Base-by-base conservation (phyloP, 176 grass and related monocot species). In the Poa annua region DNA sequence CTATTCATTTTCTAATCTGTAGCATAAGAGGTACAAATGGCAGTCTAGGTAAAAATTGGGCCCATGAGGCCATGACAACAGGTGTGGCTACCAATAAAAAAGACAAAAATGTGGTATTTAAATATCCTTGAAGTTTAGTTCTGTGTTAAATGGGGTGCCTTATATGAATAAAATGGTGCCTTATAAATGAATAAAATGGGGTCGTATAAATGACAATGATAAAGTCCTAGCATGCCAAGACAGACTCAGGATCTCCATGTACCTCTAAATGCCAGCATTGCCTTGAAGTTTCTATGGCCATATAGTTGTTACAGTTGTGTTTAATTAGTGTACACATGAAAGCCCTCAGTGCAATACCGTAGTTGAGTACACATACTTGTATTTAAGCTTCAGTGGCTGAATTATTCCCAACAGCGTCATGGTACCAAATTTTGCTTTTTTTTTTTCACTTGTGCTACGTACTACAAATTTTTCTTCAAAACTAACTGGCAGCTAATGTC, bases 401-500 rank as follows among this genome's bases (percentile, higher is more conserved):
- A 65, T 5, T 34, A 6, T 64, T 8, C 29, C 62, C 14, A 34
- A 29, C 62, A 34, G 14, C 6, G 7, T 65, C 62, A 34, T 17
- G 26, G 62, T 65, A 17, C 29, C 25, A 65, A 17, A 65, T 64
- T 64, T 64, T 29, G 29, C 4, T 64, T 6, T 29, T 29, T 63
- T 26, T 64, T 64, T 25, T 65, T 16, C 29, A 65, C 6, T 34
- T 34, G 29, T 65, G 29, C 29, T 65, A 29, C 34, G 26, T 65
- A 65, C 41, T 42, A 42, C 41, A 42, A 42, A 7, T 9, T 42
- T 42, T 42, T 17, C 14, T 34, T 65, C 29, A 65, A 15, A 65
- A 65, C 59, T 65, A 65, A 65, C 62, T 34, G 26, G 29, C 62
- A 17, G 29, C 62, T 65, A 65, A 65, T 65, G 29, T 35, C 62